phyloP scores from a whole-genome alignment of 176 grass and related monocot species.

The Ensete ventricosum region DNA sequence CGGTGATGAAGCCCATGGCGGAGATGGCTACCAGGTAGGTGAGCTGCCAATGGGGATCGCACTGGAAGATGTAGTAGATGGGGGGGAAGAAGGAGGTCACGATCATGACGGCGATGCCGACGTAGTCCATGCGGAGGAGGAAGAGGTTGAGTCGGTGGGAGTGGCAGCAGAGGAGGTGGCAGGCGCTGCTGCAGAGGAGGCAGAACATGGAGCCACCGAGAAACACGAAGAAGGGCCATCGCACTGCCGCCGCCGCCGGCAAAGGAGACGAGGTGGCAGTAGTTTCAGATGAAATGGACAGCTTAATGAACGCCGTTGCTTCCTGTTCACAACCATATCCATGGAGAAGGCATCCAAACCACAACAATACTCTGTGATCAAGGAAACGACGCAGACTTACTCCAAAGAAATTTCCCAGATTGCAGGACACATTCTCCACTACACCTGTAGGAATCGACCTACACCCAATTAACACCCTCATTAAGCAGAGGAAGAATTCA shows the following conservation, averaged over 20 bases:
- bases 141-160: constrained; percentile 52
- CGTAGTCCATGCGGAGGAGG: constrained; percentile 83
- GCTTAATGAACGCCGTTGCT: not conserved
- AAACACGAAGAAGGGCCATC: constrained; percentile 80
- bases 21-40: constrained; percentile 67
- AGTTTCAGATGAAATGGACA: not conserved
- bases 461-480: not conserved
- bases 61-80: constrained; percentile 86
- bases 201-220: constrained; percentile 72
- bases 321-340: not conserved
- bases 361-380: no score
- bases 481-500: no score
- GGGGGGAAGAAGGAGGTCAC: constrained; percentile 88
- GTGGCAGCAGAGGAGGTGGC: constrained; percentile 92
- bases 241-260: constrained; percentile 24
- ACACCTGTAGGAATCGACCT: not conserved
- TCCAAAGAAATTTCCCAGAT: not conserved
- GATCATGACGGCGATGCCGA: constrained; percentile 90
- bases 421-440: constrained; percentile 1
- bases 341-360: no score
- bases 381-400: not conserved
- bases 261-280: not conserved
- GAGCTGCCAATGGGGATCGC: constrained; percentile 35
- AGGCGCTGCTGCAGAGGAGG: constrained; percentile 56
- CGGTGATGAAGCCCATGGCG: constrained; percentile 46